phyloP scores from a whole-genome alignment of 306 rosid genomes.

The Lotus japonicus region DNA sequence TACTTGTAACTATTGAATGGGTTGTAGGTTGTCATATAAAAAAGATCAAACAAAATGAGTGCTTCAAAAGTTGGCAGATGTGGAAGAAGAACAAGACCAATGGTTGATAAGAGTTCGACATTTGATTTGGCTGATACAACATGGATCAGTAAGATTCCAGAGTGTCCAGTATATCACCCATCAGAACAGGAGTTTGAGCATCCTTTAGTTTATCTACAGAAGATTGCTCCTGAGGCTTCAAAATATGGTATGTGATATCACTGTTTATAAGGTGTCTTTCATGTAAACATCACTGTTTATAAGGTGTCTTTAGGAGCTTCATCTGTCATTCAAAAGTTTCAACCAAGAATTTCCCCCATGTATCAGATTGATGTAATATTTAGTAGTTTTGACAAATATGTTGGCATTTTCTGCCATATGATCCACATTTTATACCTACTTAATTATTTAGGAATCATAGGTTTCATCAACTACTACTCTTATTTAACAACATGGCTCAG shows the following conservation, averaged over 20 bases:
- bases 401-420: no score
- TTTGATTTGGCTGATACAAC: slow-evolving; percentile 6
- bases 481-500: no score
- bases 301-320: not conserved
- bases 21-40: not conserved
- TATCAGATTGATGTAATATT: no score
- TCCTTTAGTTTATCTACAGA: slow-evolving; percentile 33
- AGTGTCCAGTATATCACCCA: slow-evolving; percentile 33
- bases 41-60: not conserved
- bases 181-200: slow-evolving; percentile 32
- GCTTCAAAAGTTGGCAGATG: not conserved
- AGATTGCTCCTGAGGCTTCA: slow-evolving; percentile 23
- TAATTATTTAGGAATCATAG: no score
- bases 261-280: not conserved
- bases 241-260: slow-evolving; percentile 28
- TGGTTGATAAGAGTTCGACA: not conserved
- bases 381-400: no score
- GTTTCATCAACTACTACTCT: no score
- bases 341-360: no score
- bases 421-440: no score
- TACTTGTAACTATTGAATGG: not conserved
- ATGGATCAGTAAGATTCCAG: slow-evolving; percentile 27
- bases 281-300: not conserved
- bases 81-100: not conserved
- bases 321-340: not conserved